Percentiles rank a stretch among this genome's conserved stretches.
Conservation (phyloP, 768 basidiomycete genomes). For the Leccinellum albellum region DNA sequence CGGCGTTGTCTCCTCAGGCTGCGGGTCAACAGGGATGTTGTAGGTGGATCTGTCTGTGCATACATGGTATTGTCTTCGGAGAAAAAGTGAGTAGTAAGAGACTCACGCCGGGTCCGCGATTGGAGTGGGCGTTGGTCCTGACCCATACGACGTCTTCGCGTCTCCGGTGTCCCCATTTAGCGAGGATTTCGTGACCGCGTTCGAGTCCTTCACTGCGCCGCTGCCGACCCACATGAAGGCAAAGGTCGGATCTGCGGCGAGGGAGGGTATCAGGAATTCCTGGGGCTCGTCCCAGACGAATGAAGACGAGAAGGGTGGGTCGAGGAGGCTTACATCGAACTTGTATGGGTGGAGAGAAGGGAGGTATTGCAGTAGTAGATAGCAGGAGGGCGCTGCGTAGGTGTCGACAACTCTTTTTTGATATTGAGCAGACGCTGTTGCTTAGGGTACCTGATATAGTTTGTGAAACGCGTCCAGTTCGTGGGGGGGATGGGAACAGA, state of each 20-base stretch:
- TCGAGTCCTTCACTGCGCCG: constrained; percentile 87
- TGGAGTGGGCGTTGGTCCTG: constrained; percentile 76
- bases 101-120: constrained; percentile 74
- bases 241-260: constrained; percentile 90
- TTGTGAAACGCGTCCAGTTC: no score
- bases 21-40: constrained; percentile 78
- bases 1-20: constrained; percentile 98
- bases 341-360: constrained; percentile 57
- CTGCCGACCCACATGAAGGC: constrained; percentile 94
- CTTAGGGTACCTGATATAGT: constrained; percentile 76
- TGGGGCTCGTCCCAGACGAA: constrained; percentile 85
- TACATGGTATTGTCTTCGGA: not conserved
- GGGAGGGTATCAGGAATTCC: constrained; percentile 71
- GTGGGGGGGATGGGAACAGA: not conserved
- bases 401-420: constrained; percentile 76
- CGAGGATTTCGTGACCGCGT: constrained; percentile 83
- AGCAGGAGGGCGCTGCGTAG: constrained; percentile 71
- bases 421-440: constrained; percentile 79
- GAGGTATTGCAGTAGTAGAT: constrained; percentile 60
- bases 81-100: not conserved
- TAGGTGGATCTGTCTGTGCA: constrained; percentile 75
- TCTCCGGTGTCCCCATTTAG: constrained; percentile 89
- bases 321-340: constrained; percentile 89
- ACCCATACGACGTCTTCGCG: constrained; percentile 99
- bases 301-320: constrained; percentile 83